Evolutionary conservation across 768 basidiomycete species (phyloP).

Genomic region (Russula lepida): DNA sequence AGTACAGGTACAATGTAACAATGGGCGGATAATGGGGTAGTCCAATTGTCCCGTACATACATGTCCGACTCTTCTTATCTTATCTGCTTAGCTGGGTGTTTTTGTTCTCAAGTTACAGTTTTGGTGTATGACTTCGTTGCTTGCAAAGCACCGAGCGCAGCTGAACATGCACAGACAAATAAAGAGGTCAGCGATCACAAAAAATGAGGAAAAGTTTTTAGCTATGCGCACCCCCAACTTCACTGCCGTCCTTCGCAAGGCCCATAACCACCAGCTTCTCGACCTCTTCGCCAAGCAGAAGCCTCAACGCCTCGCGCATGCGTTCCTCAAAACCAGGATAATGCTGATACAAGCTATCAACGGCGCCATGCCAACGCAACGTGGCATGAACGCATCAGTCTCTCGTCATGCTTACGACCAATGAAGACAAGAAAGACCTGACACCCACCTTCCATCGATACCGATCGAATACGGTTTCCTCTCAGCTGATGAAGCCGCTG

Average conservation of each 20-base stretch:
- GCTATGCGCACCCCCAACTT: slow-evolving; percentile 78
- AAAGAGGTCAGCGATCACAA: slow-evolving; percentile 6
- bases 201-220: not conserved
- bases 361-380: not conserved
- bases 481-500: slow-evolving; percentile 21
- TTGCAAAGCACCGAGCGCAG: slow-evolving; percentile 81
- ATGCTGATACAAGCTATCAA: slow-evolving; percentile 72
- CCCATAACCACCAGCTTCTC: slow-evolving; percentile 80
- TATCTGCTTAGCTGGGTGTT: not conserved
- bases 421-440: not conserved
- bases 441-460: slow-evolving; percentile 78
- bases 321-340: slow-evolving; percentile 80
- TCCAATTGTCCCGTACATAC: not conserved
- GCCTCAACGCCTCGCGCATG: slow-evolving; percentile 65
- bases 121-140: slow-evolving; percentile 48
- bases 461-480: slow-evolving; percentile 66
- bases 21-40: too few species aligned
- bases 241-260: slow-evolving; percentile 94
- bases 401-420: not conserved
- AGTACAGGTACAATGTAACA: too few species aligned
- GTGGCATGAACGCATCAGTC: not conserved
- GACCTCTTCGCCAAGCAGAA: slow-evolving; percentile 69
- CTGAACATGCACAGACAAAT: slow-evolving; percentile 31
- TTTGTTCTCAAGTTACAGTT: not conserved
- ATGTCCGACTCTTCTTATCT: not conserved